Percentiles rank a stretch among this genome's conserved stretches.
Evolutionary conservation across 495 filamentous ascomycete genomes (phyloP).

Genomic region (Podospora pseudoanserina): DNA sequence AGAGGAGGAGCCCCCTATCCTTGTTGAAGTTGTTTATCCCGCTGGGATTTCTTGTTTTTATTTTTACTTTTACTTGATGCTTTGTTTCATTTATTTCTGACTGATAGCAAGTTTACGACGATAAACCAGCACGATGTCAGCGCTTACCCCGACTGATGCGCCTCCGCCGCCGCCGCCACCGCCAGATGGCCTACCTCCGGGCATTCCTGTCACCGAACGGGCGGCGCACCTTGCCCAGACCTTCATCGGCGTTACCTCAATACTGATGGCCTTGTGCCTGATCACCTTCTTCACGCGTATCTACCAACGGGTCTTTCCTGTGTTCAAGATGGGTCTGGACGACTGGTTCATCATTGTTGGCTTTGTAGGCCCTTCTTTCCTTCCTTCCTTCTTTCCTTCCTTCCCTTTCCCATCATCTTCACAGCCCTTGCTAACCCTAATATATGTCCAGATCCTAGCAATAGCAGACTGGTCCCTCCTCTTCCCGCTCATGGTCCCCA

Average conservation of each 20-base stretch:
- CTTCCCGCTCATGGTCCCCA: slow-evolving; percentile 18
- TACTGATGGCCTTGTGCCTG: slow-evolving; percentile 19
- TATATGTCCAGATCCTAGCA: slow-evolving; percentile 21
- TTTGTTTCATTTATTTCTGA: neutral
- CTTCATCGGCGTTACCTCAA: slow-evolving; percentile 21
- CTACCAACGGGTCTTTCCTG: slow-evolving; percentile 24
- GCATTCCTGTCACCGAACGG: slow-evolving; percentile 13
- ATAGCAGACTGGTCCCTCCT: slow-evolving; percentile 25
- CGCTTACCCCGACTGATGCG: neutral
- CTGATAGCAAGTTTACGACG: neutral
- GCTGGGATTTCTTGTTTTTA: neutral
- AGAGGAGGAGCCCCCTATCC: neutral
- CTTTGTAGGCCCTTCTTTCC: slow-evolving; percentile 19
- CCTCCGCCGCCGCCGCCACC: neutral
- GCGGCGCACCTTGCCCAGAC: slow-evolving; percentile 23
- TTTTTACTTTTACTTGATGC: neutral
- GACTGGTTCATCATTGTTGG: slow-evolving; percentile 26
- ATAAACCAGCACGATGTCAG: neutral
- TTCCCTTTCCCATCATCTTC: neutral
- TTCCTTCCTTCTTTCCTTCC: neutral
- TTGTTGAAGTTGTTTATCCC: neutral
- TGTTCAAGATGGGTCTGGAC: slow-evolving; percentile 29
- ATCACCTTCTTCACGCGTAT: slow-evolving; percentile 25
- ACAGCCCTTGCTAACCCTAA: neutral
- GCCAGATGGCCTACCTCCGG: neutral